Evolutionary conservation across 345 rosid species (phyloP), one percentile per base, ranked within the genome.

Genomic region (Excoecaria agallocha): DNA sequence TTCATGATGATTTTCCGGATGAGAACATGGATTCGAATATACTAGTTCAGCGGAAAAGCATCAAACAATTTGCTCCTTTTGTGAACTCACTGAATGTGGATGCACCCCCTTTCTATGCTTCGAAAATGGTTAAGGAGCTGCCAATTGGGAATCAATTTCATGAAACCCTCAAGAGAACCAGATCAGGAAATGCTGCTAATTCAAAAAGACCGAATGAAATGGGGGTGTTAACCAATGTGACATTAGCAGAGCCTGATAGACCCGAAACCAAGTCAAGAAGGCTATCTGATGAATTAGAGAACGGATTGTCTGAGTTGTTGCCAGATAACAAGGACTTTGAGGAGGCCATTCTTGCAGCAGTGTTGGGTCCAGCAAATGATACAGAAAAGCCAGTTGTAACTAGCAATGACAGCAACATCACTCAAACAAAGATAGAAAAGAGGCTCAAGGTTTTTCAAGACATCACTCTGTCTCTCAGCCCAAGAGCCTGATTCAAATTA

Each of bases 361-460:
- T 93, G 60, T 74, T 93, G 43, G 94, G 90, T 30, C 80, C 86
- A 63, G 74, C 80, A 63, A 88, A 74, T 24, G 85, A 71, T 63
- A 50, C 69, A 52, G 80, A 38, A 65, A 81, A 73, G 48, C 54
- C 39, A 13, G 49, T 35, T 30, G 85, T 59, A 15, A 56, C 76
- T 51, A 64, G 51, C 69, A 67, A 46, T 52, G 57, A 80, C 58
- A n/a, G n/a, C n/a, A n/a, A n/a, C n/a, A n/a, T n/a, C n/a, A 60
- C 79, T 76, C 82, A 73, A 39, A 77, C 12, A 65, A 85, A 86
- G 81, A 78, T 84, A 4, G 91, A 86, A 5, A 85, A 89, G 90
- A 86, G 98, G 80, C 94, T 95, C 3, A 88, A 85, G 87, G 98
- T 91, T 72, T 95, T 93, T 66, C 88, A 89, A 70, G 97, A 94